Percentiles rank a stretch among this genome's conserved stretches.
These are phyloP conservation scores for Alternaria viburni DNA, from an alignment of 2,329 filamentous ascomycete species.

Conservation along the genomic window DNA sequence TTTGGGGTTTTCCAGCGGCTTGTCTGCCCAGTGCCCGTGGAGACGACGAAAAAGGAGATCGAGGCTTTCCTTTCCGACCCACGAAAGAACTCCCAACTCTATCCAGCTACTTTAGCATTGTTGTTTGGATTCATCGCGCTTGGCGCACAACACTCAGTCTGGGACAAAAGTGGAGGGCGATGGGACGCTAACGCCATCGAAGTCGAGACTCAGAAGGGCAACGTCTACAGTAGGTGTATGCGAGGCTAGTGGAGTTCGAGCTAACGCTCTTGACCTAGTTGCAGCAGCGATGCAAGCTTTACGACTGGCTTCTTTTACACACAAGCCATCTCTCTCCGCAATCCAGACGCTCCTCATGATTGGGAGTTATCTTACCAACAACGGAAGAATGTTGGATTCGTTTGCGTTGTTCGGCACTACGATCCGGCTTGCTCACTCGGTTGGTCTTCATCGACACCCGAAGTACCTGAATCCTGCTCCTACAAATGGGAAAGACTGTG, in stretches of 20 bases:
- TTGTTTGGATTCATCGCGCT: slow-evolving; percentile 57
- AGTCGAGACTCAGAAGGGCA: slow-evolving; percentile 45
- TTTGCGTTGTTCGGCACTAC: slow-evolving; percentile 59
- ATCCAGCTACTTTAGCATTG: slow-evolving; percentile 57
- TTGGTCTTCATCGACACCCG: slow-evolving; percentile 58
- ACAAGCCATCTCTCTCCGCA: slow-evolving; percentile 54
- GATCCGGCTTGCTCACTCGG: slow-evolving; percentile 56
- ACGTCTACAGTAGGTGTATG: slow-evolving; percentile 54
- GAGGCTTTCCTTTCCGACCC: slow-evolving; percentile 53
- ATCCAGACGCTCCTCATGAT: slow-evolving; percentile 58
- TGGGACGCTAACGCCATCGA: slow-evolving; percentile 50
- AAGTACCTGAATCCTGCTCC: slow-evolving; percentile 53
- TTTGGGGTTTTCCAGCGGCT: slow-evolving; percentile 52
- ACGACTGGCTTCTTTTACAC: slow-evolving; percentile 56
- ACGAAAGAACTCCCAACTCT: slow-evolving; percentile 51
- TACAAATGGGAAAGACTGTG: slow-evolving; percentile 49
- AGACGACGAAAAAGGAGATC: slow-evolving; percentile 53
- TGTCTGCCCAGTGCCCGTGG: slow-evolving; percentile 52
- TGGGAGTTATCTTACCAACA: slow-evolving; percentile 57
- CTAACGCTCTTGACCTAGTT: slow-evolving; percentile 41
- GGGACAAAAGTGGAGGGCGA: slow-evolving; percentile 48
- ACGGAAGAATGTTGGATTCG: slow-evolving; percentile 57
- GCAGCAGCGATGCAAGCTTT: slow-evolving; percentile 60
- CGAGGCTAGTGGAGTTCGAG: neutral
- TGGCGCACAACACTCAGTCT: slow-evolving; percentile 55